These are phyloP conservation scores for Uromyces viciae-fabae DNA, from an alignment of 1,284 basidiomycete species.

Conservation along the genomic window DNA sequence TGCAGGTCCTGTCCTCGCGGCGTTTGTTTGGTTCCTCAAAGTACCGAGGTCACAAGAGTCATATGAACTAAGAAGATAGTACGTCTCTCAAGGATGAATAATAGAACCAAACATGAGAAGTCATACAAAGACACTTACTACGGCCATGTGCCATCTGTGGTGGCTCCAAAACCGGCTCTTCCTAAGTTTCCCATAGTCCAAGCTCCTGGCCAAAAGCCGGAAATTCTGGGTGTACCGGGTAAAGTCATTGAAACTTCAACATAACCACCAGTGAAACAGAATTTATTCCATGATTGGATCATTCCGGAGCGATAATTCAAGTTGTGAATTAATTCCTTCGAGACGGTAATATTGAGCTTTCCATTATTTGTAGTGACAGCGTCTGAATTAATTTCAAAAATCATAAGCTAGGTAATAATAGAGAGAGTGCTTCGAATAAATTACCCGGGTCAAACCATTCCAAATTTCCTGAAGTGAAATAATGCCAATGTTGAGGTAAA, in stretches of 20 bases:
- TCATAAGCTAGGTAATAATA: not conserved
- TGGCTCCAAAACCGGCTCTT: slow-evolving; percentile 58
- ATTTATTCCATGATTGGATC: slow-evolving; percentile 74
- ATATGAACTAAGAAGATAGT: slow-evolving; percentile 55
- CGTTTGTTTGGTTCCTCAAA: slow-evolving; percentile 60
- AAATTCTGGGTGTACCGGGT: slow-evolving; percentile 67
- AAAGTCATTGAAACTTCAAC: slow-evolving; percentile 65
- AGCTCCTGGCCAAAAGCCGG: slow-evolving; percentile 66
- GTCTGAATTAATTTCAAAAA: slow-evolving; percentile 62
- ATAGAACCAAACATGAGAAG: too few relatives aligned
- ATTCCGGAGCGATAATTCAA: slow-evolving; percentile 66
- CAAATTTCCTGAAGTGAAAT: slow-evolving; percentile 56
- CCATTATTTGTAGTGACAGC: slow-evolving; percentile 75
- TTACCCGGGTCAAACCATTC: slow-evolving; percentile 66
- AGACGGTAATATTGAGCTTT: slow-evolving; percentile 72
- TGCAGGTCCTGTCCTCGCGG: slow-evolving; percentile 49
- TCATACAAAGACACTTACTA: too few relatives aligned
- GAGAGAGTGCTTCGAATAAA: slow-evolving; percentile 20
- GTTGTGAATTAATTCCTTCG: slow-evolving; percentile 63
- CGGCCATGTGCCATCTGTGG: slow-evolving; percentile 59
- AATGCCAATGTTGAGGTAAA: not conserved
- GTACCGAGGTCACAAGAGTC: slow-evolving; percentile 60
- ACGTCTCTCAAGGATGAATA: slow-evolving; percentile 48
- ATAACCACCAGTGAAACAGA: slow-evolving; percentile 83
- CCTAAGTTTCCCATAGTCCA: slow-evolving; percentile 59